Evolutionary conservation across 441 rosid species (phyloP), one percentile per base, ranked within the genome.

Genomic region (Iberis amara): DNA sequence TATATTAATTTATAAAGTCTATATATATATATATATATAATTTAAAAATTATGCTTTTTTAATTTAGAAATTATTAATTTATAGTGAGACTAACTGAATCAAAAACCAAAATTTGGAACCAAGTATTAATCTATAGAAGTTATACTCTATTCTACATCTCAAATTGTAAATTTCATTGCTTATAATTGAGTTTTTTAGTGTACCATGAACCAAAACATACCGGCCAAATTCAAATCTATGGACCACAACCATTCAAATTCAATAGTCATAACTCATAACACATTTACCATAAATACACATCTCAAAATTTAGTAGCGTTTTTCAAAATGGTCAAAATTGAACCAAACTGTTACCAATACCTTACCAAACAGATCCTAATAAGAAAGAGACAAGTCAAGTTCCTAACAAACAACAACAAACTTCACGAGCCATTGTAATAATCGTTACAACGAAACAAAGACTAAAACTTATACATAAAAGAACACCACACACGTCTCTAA

Each of bases 321-420:
- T 18, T 18, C 21, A 18, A 18, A 18, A 18, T 44, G 39, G 39
- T 8, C 13, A 23, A 12, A 11, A 13, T 3, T 26, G 5, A 56
- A 38, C 59, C 41, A 45, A 30, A 27, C 41, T 31, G 32, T 11
- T 18, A 18, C 21, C 21, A 18, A 18, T 18, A 18, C 1, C 21
- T 18, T 18, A 55, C 31, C 39, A 55, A 41, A 15, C 35, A 41
- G 18, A 40, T 47, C 26, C 9, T 45, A 43, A 31, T 35, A 30
- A n/a, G 39, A 12, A 55, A 33, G 48, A 52, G 38, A 43, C 24
- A 15, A 45, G 45, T 35, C 7, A 7, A 7, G 30, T 26, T 63
- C 55, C 62, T 49, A 33, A 35, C 68, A 39, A 55, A 47, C 55
- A 39, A 32, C 56, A 45, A 35, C 52, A 44, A 44, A 44, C 52